phyloP scores from a whole-genome alignment of 129 eudicot species.

The Silybum marianum region DNA sequence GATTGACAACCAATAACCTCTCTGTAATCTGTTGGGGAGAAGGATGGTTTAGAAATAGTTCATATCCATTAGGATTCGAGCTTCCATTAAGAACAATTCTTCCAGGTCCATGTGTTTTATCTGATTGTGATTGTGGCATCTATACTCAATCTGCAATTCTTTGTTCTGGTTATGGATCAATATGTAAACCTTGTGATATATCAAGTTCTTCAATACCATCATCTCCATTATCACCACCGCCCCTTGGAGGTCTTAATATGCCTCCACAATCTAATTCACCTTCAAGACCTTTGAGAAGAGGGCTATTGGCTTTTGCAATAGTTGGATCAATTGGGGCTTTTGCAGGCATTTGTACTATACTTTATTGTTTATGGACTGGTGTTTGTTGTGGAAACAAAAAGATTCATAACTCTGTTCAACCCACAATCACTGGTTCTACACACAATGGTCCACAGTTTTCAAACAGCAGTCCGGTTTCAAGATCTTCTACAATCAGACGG shows the following conservation, averaged over 20 bases:
- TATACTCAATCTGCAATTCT: constrained; percentile 65
- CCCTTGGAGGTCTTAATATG: constrained; percentile 18
- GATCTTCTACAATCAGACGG: constrained; percentile 79
- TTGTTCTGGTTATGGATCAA: constrained; percentile 76
- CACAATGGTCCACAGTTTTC: constrained; percentile 45
- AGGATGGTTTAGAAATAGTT: constrained; percentile 63
- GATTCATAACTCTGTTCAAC: constrained; percentile 90
- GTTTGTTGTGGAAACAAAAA: constrained; percentile 83
- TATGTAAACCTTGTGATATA: constrained; percentile 72
- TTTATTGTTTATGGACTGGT: constrained; percentile 80
- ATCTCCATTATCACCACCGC: constrained; percentile 34
- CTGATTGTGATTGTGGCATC: constrained; percentile 60
- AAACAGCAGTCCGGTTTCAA: constrained; percentile 63
- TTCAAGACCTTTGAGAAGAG: constrained; percentile 52
- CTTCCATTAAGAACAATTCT: constrained; percentile 61
- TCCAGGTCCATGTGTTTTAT: constrained; percentile 85
- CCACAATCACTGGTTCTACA: constrained; percentile 57
- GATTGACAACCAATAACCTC: constrained; percentile 61
- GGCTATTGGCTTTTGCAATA: constrained; percentile 78
- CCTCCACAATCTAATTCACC: constrained; percentile 33
- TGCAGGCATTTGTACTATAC: constrained; percentile 61
- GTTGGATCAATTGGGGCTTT: constrained; percentile 84
- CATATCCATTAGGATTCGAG: constrained; percentile 37
- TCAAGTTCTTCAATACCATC: constrained; percentile 20
- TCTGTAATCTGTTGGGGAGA: constrained; percentile 95